Evolutionary conservation across 257 asterid genomes (phyloP).

Genomic region (Verbena officinalis): DNA sequence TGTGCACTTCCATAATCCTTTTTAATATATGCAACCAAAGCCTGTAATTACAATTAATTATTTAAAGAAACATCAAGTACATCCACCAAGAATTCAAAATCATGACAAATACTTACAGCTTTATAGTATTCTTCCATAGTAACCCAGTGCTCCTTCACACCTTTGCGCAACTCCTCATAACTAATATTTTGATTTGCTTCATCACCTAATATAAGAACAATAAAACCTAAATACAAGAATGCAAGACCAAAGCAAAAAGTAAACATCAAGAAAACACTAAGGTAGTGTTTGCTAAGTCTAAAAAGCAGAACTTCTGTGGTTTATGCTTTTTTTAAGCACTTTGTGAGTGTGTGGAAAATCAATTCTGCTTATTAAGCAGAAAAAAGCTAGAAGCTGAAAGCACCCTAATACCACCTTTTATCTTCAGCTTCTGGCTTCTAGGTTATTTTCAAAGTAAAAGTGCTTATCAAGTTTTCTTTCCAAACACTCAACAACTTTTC

Average conservation of each 20-base stretch:
- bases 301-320: too few species aligned
- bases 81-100: constrained; percentile 2
- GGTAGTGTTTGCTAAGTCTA: too few species aligned
- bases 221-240: constrained; percentile 22
- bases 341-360: too few species aligned
- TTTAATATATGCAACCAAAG: constrained; percentile 54
- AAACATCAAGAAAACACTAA: constrained; percentile 12
- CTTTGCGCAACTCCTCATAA: constrained; percentile 61
- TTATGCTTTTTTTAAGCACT: too few species aligned
- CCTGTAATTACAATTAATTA: constrained; percentile 44
- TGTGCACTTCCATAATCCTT: constrained; percentile 47
- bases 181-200: constrained; percentile 44
- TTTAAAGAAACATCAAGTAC: constrained; percentile 14
- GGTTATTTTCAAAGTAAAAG: too few species aligned
- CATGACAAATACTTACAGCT: constrained; percentile 54
- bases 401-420: too few species aligned
- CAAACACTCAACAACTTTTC: too few species aligned
- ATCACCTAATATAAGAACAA: constrained; percentile 37
- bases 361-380: too few species aligned
- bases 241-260: constrained; percentile 22
- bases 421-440: too few species aligned
- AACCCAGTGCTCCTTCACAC: constrained; percentile 60
- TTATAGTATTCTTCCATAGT: constrained; percentile 71
- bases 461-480: too few species aligned
- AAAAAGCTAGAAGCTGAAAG: too few species aligned